Evolutionary conservation across 108 stramenopile species (phyloP), one percentile per base, ranked within the genome.

Genomic region (Phaeodactylum tricornutum): DNA sequence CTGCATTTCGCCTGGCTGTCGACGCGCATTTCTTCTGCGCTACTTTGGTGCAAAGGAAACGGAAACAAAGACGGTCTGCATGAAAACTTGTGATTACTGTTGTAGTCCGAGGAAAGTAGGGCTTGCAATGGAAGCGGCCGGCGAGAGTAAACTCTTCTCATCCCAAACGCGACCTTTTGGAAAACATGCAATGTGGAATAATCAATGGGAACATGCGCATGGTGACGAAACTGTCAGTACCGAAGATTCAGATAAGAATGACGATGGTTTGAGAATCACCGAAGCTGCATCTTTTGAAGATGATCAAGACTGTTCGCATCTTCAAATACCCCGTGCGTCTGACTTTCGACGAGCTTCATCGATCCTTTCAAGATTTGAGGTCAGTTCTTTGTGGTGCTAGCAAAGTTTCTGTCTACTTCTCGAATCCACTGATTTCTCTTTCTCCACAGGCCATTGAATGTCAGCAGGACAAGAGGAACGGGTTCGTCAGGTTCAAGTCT

Each of bases 51-150:
- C 82, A 32, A 50, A 59, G 2, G n/a, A 30, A 2, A 66, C 72
- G 32, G 62, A 79, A 39, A 51, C 70, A 2, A 62, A 69, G 16
- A 36, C 29, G 2, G 52, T 74, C 2, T 92, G 85, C 50, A 43
- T 64, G 16, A 67, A 69, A 39, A 81, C 78, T 7, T 92, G 90
- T 49, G 90, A 92, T 47, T 82, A 51, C 39, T 92, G 90, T 52
- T 16, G 19, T 0, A 53, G 84, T 66, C 83, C 80, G 0, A 29
- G 46, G n/a, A 7, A 39, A 4, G 27, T 20, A 9, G 16, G 28
- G 14, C 11, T 23, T 35, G 25, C 31, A 4, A 41, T 47, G 3
- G 6, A 17, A 19, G 34, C 43, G 19, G 30, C 36, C 3, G 27
- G 14, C n/a, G 21, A 22, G 9, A 24, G 4, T 14, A 46, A 27